Evolutionary conservation across 2,329 filamentous ascomycete genomes (phyloP), one percentile per base, ranked within the genome.

Genomic region (Phialophora chinensis): DNA sequence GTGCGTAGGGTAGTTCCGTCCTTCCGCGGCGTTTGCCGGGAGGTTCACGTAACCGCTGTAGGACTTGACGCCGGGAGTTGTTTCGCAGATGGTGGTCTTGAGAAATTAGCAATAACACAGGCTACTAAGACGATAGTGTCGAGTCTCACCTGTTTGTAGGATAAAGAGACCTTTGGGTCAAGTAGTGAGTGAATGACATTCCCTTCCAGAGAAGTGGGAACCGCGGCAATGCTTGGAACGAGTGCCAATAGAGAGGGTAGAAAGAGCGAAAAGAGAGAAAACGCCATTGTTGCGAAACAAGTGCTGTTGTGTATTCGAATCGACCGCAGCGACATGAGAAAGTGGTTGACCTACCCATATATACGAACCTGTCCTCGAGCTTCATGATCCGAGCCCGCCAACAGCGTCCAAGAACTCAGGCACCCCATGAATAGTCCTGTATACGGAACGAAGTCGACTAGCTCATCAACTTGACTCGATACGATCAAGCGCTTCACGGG

Each of bases 1-100:
- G 72, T 87, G 87, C 70, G 87, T 86, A 1, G 83, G 79, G 70
- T 87, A 87, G 63, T 85, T 75, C 69, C 86, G 85, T 56, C 83
- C 75, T 38, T 66, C 59, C 3, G 57, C 23, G 1, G 80, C 77
- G 27, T 78, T 79, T 3, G 82, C 80, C 1, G 85, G 85, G 2
- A 88, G 79, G 73, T 85, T 82, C 12, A 89, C 82, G 69, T 88
- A 88, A 44, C 86, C 86, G 0, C 83, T 82, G 75, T 87, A 90
- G n/a, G 81, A 83, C 69, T 80, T 83, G 53, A 87, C 84, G 3
- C 82, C 82, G 10, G 80, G 77, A 0, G 83, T 87, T 1, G 85
- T 87, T 75, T 88, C 86, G 73, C 53, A 55, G 29, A 55, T 55
- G 25, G 53, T 55, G 25, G 53, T 55, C 53, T 55, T 11, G 0